These are phyloP conservation scores for Tylopilus cervinicoccineus DNA, from an alignment of 768 basidiomycete genomes.

Conservation along the genomic window DNA sequence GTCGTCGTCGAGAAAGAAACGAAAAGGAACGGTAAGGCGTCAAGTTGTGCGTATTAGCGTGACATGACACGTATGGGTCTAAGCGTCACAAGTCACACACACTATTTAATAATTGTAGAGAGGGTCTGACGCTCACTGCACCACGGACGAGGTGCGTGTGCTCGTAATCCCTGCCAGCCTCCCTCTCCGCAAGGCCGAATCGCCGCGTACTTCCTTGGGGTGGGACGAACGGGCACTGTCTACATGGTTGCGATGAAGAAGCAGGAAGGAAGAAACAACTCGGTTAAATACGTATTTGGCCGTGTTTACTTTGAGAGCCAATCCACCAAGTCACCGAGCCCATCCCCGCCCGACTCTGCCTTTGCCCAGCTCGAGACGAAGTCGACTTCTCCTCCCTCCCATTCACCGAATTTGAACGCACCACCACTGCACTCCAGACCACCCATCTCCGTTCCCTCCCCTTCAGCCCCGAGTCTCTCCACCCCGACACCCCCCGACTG, in stretches of 20 bases:
- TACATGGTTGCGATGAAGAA: conserved; percentile 55
- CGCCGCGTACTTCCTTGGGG: conserved; percentile 51
- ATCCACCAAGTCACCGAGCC: conserved; percentile 40
- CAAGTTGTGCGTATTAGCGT: conserved; percentile 7
- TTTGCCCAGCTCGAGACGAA: conserved; percentile 59
- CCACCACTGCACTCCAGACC: conserved; percentile 68
- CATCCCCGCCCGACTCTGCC: conserved; percentile 32
- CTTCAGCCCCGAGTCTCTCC: conserved; percentile 72
- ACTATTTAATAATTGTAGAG: conserved; percentile 54
- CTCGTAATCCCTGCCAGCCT: conserved; percentile 56
- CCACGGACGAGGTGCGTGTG: conserved; percentile 48
- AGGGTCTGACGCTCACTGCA: conserved; percentile 64
- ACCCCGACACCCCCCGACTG: conserved; percentile 64
- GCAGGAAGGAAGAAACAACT: not conserved
- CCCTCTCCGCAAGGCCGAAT: conserved; percentile 66
- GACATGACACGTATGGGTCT: conserved; percentile 16
- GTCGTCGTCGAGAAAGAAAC: conserved; percentile 20
- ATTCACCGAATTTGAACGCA: conserved; percentile 69
- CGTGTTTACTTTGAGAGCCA: conserved; percentile 35
- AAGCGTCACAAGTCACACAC: not conserved
- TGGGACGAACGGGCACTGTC: conserved; percentile 68
- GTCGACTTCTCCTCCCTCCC: conserved; percentile 80
- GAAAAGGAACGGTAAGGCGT: conserved; percentile 22
- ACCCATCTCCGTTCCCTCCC: conserved; percentile 59
- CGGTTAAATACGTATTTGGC: conserved; percentile 19